These are phyloP conservation scores for Schizosaccharomyces lindneri DNA, from an alignment of 805 yeast genomes.

Conservation along the genomic window DNA sequence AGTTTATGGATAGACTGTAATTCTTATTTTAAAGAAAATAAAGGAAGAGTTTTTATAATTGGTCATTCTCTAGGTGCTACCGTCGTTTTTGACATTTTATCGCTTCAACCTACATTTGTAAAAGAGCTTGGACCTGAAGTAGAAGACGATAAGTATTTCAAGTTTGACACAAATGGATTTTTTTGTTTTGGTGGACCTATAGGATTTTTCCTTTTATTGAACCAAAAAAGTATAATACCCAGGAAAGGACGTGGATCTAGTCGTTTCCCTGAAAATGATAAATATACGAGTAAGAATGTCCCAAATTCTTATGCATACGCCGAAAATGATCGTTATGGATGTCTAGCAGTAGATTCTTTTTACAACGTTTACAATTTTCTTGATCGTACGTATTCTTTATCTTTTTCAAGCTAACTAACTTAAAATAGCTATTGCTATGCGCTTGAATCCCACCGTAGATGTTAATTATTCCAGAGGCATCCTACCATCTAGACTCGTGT, in stretches of 20 bases:
- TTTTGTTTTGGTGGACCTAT: conserved; percentile 74
- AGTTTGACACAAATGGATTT: conserved; percentile 48
- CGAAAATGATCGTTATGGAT: conserved; percentile 20
- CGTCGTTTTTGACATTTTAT: conserved; percentile 49
- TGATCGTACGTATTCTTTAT: conserved; percentile 23
- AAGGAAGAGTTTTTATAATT: conserved; percentile 32
- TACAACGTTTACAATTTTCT: conserved; percentile 74
- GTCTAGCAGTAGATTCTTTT: conserved; percentile 41
- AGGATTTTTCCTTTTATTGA: conserved; percentile 34
- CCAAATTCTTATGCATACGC: conserved; percentile 8
- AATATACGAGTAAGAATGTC: background rate
- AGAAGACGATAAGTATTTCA: conserved; percentile 20
- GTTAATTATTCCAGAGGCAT: conserved; percentile 12
- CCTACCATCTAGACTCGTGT: conserved; percentile 8
- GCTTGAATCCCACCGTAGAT: conserved; percentile 61
- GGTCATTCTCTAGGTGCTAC: conserved; percentile 83
- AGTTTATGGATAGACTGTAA: conserved; percentile 33
- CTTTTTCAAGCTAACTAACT: background rate
- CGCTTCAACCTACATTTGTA: conserved; percentile 16
- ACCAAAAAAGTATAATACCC: conserved; percentile 12
- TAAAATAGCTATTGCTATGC: conserved; percentile 38
- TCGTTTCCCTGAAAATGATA: background rate
- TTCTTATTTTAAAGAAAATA: conserved; percentile 28
- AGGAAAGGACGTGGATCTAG: conserved; percentile 6
- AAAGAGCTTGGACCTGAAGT: background rate